Base-by-base conservation (phyloP, 352 stramenopile genomes). In the Globisporangium mamillatum region DNA sequence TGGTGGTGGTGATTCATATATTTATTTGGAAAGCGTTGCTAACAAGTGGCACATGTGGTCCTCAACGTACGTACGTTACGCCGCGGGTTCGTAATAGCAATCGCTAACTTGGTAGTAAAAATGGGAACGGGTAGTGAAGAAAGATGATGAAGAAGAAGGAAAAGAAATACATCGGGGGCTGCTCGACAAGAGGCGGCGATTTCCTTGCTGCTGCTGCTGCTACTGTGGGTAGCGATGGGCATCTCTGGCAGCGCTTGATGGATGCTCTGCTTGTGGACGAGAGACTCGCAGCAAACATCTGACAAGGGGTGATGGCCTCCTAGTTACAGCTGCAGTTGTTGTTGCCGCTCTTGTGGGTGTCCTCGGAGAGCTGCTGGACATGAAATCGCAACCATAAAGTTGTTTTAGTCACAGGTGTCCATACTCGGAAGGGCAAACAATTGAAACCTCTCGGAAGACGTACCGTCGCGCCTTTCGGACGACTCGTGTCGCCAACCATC, bases 401-500 rank as follows among this genome's bases (percentile, higher is more conserved):
- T 60, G 27, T 14, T 14, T 60, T 16, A 60, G 22, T 27, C 24
- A 64, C 38, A 41, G 16, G 10, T 4, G 27, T 16, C 20, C 14
- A 16, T 20, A 44, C 10, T 29, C 12, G 1, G 1, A 64, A 44
- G 14, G 24, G 22, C 32, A 48, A 12, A 50, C 27, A 59, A 32
- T 10, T n/a, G 22, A 20, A 56, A 34, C 44, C 18, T 12, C 7
- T 52, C 7, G 44, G 18, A 24, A 22, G 48, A 56, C 75, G 71
- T 70, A 93, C 84, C 75, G 88, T 90, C 20, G 79, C 79, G 55
- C 88, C 88, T 44, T 80, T 79, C 34, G 86, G 78, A 41, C 83
- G 78, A 67, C 86, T 92, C 12, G 80, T 70, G 60, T 91, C 86
- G 66, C 88, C 88, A 58, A 95, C 86, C 83, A 94, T 93, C 75